A percentile compares a stretch with the other conserved stretches of the same genome.
phyloP scores from a whole-genome alignment of 129 eudicot genomes.

The Pittosporum tobira region DNA sequence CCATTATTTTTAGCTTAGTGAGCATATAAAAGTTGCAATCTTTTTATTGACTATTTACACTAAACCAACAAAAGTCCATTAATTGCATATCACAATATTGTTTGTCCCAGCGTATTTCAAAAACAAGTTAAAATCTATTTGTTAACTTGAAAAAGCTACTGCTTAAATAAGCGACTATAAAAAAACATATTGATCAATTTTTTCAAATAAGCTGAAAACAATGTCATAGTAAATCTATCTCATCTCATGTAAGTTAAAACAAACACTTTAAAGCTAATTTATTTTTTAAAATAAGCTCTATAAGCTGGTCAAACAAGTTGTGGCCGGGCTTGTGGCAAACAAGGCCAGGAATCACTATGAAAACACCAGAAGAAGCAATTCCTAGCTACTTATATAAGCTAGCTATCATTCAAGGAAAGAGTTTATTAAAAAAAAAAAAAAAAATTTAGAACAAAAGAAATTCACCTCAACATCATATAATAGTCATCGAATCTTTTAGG shows the following conservation, averaged over 20 bases:
- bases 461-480: slow-evolving; percentile 59
- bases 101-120: too few relatives aligned
- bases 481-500: slow-evolving; percentile 59
- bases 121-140: too few relatives aligned
- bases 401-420: not conserved
- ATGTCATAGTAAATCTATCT: too few relatives aligned
- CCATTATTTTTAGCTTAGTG: not conserved
- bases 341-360: not conserved
- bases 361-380: not conserved
- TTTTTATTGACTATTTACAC: not conserved
- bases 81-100: too few relatives aligned
- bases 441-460: not conserved
- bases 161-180: not conserved
- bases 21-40: not conserved
- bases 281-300: too few relatives aligned
- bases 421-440: too few relatives aligned
- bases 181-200: too few relatives aligned
- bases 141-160: too few relatives aligned
- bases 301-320: too few relatives aligned
- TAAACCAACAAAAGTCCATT: too few relatives aligned
- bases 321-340: too few relatives aligned
- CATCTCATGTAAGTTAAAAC: not conserved
- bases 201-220: too few relatives aligned
- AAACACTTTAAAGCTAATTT: not conserved
- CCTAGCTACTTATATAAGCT: not conserved